Conservation (phyloP, 2,329 filamentous ascomycete genomes). For the Aspergillus niger region DNA sequence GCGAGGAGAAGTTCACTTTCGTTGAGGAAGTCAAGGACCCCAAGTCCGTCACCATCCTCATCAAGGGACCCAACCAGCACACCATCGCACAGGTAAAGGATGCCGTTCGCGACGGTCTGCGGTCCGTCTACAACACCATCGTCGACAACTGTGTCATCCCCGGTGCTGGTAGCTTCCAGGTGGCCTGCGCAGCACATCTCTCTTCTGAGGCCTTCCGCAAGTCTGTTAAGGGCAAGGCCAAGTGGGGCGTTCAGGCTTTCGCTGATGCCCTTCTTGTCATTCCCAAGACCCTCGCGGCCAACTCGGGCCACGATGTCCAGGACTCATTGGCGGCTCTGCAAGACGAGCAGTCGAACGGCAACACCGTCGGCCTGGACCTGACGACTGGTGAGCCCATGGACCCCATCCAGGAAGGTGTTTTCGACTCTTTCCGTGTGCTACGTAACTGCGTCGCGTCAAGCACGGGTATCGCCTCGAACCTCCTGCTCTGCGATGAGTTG, state of each 20-base stretch:
- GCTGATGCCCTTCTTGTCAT: constrained; percentile 93
- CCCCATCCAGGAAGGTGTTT: constrained; percentile 86
- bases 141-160: constrained; percentile 96
- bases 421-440: constrained; percentile 92
- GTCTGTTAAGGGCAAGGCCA: constrained; percentile 95
- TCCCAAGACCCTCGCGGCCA: constrained; percentile 94
- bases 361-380: constrained; percentile 83
- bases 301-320: constrained; percentile 94
- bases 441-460: constrained; percentile 92
- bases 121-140: constrained; percentile 99
- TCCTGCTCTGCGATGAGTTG: constrained; percentile 94
- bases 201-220: constrained; percentile 84
- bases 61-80: constrained; percentile 96
- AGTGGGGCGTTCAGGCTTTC: constrained; percentile 93
- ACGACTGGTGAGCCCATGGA: constrained; percentile 92
- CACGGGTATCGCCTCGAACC: constrained; percentile 91
- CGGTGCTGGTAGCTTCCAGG: constrained; percentile 92
- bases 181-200: constrained; percentile 85
- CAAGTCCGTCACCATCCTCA: constrained; percentile 95
- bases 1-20: constrained; percentile 99
- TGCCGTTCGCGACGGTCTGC: constrained; percentile 88
- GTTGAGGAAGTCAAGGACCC: constrained; percentile 98
- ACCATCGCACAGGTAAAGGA: constrained; percentile 97
- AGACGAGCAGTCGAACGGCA: constrained; percentile 81
- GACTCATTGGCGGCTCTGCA: constrained; percentile 85